Conservation (phyloP, 1,284 basidiomycete species). For the Exsudoporus floridanus region DNA sequence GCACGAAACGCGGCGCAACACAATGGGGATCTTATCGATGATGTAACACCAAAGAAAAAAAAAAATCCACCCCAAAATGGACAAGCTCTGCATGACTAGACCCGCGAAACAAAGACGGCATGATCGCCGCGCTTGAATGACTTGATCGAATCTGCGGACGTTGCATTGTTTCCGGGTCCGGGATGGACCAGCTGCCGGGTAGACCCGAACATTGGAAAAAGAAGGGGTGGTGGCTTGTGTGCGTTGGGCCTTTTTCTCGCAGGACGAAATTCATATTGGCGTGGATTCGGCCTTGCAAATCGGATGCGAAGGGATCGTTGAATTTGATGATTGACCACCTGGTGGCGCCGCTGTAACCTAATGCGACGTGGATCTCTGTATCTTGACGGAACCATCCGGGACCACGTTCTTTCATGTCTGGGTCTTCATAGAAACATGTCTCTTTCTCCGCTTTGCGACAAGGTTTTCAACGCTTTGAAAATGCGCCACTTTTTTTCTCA, state of each 20-base stretch:
- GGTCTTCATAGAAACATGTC: background rate
- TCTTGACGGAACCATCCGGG: background rate
- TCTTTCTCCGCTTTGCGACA: background rate
- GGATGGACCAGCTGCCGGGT: background rate
- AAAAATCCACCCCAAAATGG: slow-evolving; percentile 2
- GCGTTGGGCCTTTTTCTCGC: background rate
- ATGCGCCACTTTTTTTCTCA: background rate
- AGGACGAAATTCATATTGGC: background rate
- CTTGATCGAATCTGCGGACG: background rate
- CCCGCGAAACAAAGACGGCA: background rate
- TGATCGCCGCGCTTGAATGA: slow-evolving; percentile 16
- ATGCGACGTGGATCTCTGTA: background rate
- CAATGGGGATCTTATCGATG: background rate
- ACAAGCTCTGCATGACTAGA: background rate
- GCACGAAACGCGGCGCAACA: background rate
- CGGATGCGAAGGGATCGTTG: background rate
- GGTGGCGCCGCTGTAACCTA: background rate
- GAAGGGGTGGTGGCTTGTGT: background rate
- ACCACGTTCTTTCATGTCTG: background rate
- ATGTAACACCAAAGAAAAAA: slow-evolving; percentile 4
- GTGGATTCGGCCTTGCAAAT: background rate
- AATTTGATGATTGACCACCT: slow-evolving; percentile 10
- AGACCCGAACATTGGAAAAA: background rate
- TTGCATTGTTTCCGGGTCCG: background rate
- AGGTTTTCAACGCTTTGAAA: background rate